Evolutionary conservation across 352 stramenopile genomes (phyloP), one percentile per base, ranked within the genome.

Genomic region (Elongisporangium undulatum): DNA sequence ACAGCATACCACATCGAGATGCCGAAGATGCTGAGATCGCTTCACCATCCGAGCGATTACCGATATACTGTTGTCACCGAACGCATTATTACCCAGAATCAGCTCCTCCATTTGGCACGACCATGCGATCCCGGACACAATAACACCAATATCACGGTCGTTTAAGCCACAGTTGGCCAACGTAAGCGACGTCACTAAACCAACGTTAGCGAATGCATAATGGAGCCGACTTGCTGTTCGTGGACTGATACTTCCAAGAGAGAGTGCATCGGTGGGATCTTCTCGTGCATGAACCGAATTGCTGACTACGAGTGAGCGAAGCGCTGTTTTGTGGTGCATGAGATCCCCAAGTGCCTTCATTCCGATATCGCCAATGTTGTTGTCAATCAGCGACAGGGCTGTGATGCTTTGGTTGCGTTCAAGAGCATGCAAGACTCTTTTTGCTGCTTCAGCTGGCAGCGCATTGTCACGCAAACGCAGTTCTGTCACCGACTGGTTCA

Each of bases 121-220:
- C 75, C 72, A 78, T 9, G 72, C 69, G 26, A 79, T 70, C 3
- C 72, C 75, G 4, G 69, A 75, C 13, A 79, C 67, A 10, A 84
- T 45, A 6, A 79, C 72, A n/a, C 75, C 58, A 19, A 70, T 53
- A 55, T 71, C 62, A 2, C 59, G 45, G 20, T 84, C 75, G 22
- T 62, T 58, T 34, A 84, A 52, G 0, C 61, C 72, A 22, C 74
- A 83, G 57, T 79, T 77, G 22, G 59, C 64, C 3, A 83, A 62
- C 5, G 67, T 66, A 13, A 83, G 61, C 4, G 59, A 61, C 1
- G 56, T 64, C 4, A 81, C n/a, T 2, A 62, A 5, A 2, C 64
- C 59, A 45, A 77, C 72, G n/a, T 66, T 67, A 8, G 74, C 69
- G n/a, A 83, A 56, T 0, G 71, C 65, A 52, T 74, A 66, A 39